These are phyloP conservation scores for Pilaira anomala DNA, from an alignment of 192 early-diverging fungal species.

Conservation along the genomic window DNA sequence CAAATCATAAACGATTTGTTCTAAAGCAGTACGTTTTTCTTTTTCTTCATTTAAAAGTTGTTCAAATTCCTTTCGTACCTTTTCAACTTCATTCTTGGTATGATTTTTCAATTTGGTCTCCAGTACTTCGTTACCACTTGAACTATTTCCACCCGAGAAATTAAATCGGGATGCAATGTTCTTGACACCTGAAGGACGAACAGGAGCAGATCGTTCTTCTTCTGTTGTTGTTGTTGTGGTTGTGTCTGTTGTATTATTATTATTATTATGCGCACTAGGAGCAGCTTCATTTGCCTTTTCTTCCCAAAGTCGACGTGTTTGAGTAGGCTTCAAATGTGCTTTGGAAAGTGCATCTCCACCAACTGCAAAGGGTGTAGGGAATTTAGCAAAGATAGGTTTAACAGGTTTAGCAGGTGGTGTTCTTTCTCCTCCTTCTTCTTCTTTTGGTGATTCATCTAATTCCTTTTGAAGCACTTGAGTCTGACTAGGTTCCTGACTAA, in stretches of 20 bases:
- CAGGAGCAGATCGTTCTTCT: neutral
- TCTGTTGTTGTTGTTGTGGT: constrained; percentile 11
- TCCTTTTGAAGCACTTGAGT: constrained; percentile 29
- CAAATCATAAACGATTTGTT: constrained; percentile 26
- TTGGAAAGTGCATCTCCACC: constrained; percentile 17
- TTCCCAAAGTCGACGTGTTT: constrained; percentile 33
- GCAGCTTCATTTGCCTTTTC: constrained; percentile 21
- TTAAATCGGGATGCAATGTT: constrained; percentile 31
- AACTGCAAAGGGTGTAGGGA: constrained; percentile 36
- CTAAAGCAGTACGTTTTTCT: constrained; percentile 22
- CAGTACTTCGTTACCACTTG: constrained; percentile 35
- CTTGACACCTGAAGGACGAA: constrained; percentile 28
- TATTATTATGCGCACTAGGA: neutral
- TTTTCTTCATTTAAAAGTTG: constrained; percentile 26
- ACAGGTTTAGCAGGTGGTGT: constrained; percentile 34
- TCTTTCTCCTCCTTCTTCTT: neutral
- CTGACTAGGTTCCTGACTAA: constrained; percentile 25
- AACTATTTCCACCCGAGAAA: constrained; percentile 20
- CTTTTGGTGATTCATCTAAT: constrained; percentile 4
- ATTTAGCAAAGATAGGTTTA: constrained; percentile 42
- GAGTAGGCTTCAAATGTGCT: constrained; percentile 30
- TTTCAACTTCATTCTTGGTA: constrained; percentile 36
- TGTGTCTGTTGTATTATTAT: no score
- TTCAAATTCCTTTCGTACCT: constrained; percentile 34
- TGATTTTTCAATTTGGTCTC: constrained; percentile 38